phyloP scores from a whole-genome alignment of 2,329 filamentous ascomycete genomes.

The Gremmenia infestans region DNA sequence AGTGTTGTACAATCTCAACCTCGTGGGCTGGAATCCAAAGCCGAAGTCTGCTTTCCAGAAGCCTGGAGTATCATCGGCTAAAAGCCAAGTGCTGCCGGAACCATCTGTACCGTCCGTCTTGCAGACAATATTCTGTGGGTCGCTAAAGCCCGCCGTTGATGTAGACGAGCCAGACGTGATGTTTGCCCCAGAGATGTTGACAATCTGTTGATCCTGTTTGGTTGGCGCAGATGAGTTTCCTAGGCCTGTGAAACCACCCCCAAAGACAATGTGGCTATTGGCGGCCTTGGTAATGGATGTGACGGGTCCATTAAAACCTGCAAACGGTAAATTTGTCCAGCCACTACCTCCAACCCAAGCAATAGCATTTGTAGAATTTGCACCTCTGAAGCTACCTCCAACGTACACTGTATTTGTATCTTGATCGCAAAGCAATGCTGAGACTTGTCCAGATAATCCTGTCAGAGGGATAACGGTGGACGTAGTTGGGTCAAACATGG shows the following conservation, averaged over 20 bases:
- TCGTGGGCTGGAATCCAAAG: slow-evolving; percentile 83
- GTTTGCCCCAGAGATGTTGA: slow-evolving; percentile 78
- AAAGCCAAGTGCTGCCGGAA: slow-evolving; percentile 75
- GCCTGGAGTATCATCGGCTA: slow-evolving; percentile 69
- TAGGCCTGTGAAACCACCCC: slow-evolving; percentile 81
- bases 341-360: slow-evolving; percentile 65
- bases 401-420: slow-evolving; percentile 78
- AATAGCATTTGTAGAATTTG: slow-evolving; percentile 84
- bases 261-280: slow-evolving; percentile 85
- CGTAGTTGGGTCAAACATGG: slow-evolving; percentile 71
- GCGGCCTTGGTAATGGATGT: slow-evolving; percentile 75
- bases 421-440: slow-evolving; percentile 76
- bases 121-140: slow-evolving; percentile 81
- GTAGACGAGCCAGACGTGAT: slow-evolving; percentile 64
- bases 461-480: slow-evolving; percentile 65
- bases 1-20: slow-evolving; percentile 84
- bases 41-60: slow-evolving; percentile 79
- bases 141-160: slow-evolving; percentile 57
- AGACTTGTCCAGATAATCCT: slow-evolving; percentile 81
- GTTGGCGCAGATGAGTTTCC: slow-evolving; percentile 71
- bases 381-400: slow-evolving; percentile 76
- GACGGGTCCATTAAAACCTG: slow-evolving; percentile 91
- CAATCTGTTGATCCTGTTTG: slow-evolving; percentile 66
- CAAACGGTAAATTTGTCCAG: slow-evolving; percentile 82
- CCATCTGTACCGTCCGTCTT: slow-evolving; percentile 62